phyloP scores from a whole-genome alignment of 2,329 filamentous ascomycete species.

The Phialophora macrospora region DNA sequence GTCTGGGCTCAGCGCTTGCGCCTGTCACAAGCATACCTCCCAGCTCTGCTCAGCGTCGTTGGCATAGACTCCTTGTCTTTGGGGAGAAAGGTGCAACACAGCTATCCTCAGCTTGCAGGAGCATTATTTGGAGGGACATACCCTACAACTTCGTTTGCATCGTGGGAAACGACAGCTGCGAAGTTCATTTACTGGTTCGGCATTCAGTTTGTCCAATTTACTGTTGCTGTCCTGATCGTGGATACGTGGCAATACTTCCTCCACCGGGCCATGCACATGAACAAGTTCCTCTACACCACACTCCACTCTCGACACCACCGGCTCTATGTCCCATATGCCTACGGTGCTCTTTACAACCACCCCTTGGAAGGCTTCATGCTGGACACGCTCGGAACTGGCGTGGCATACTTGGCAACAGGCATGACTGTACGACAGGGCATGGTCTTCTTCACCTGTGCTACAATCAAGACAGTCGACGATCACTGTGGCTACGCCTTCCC shows the following conservation, averaged over 20 bases:
- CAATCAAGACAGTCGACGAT: conserved; percentile 95
- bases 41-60: conserved; percentile 69
- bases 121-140: conserved; percentile 81
- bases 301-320: conserved; percentile 97
- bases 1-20: conserved; percentile 87
- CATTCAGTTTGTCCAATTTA: conserved; percentile 78
- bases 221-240: conserved; percentile 73
- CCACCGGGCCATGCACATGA: conserved; percentile 95
- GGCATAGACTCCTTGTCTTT: conserved; percentile 78
- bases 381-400: conserved; percentile 83
- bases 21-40: conserved; percentile 77
- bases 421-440: conserved; percentile 88
- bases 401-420: conserved; percentile 79
- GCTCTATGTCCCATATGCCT: conserved; percentile 96
- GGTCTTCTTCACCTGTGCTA: conserved; percentile 85
- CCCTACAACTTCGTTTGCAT: conserved; percentile 73
- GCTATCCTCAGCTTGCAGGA: conserved; percentile 75
- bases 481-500: conserved; percentile 97
- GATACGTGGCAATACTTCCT: conserved; percentile 99
- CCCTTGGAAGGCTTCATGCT: conserved; percentile 91
- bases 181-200: conserved; percentile 78
- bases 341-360: conserved; percentile 95
- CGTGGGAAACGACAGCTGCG: conserved; percentile 78
- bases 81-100: conserved; percentile 73
- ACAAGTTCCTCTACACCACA: conserved; percentile 82